Evolutionary conservation across 2,329 filamentous ascomycete species (phyloP), one percentile per base, ranked within the genome.

Genomic region (Orbilia blumenaviensis): DNA sequence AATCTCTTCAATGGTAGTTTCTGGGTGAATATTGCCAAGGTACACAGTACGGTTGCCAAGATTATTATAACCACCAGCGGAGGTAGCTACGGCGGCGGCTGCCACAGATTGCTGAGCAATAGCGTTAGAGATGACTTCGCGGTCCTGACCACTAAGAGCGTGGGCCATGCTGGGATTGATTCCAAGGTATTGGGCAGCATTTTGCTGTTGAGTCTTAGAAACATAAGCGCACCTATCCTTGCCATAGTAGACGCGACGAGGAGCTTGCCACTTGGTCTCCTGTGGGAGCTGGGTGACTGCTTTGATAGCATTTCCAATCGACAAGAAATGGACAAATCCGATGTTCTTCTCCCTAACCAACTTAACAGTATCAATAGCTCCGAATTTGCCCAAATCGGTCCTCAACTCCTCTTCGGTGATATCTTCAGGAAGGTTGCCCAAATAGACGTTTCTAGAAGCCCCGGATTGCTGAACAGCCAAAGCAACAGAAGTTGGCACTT

Each of bases 191-290:
- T 99, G 95, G 34, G 95, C 95, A 6, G 95, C 95, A 81, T 99
- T 99, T 84, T 99, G 95, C 85, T 99, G 95, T 84, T 99, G 95
- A 0, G 95, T 99, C 88, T 99, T 99, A 74, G 95, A 99, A 62
- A 99, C 94, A 81, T 99, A 99, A 16, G 95, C 95, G 81, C 95
- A 99, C 77, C 95, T 89, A 83, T 99, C 95, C 86, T 99, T 99
- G 84, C 95, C 95, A 81, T 99, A 99, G 87, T 97, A 98, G 9
- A 99, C 95, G 63, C 95, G 92, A 79, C 93, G 92, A 62, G 95
- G 95, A 7, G 93, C 89, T 83, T 97, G 94, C 95, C 95, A 99
- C 85, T 97, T 97, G 38, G 92, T 86, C 84, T 99, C 95, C 83
- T 98, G 94, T 9, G 95, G 95, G 75, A 99, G 89, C 83, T 98